A percentile compares a stretch with the other conserved stretches of the same genome.
Evolutionary conservation across 257 asterid genomes (phyloP).

Genomic region (Penstemon davidsonii): DNA sequence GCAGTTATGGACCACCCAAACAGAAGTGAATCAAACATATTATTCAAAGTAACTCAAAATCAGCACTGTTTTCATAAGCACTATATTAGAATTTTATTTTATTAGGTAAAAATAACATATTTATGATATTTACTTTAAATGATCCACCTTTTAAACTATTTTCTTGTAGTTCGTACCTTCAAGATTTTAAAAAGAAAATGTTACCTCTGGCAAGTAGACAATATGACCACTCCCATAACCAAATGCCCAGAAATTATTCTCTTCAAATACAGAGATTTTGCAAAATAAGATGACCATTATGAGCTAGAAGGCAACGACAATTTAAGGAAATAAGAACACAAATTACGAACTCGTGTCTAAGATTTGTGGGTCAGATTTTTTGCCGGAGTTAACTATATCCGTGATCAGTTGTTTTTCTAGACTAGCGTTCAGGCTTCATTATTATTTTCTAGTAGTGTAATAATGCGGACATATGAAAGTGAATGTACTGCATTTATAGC

Average conservation of each 20-base stretch:
- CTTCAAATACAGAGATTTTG: slow-evolving; percentile 6
- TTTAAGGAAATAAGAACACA: slow-evolving; percentile 3
- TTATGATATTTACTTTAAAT: slow-evolving; percentile 9
- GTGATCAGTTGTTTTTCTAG: background rate
- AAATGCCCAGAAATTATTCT: slow-evolving; percentile 13
- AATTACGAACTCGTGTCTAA: background rate
- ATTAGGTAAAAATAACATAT: background rate
- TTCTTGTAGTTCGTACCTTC: slow-evolving; percentile 1
- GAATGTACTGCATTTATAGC: slow-evolving; percentile 11
- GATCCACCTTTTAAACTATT: slow-evolving; percentile 17
- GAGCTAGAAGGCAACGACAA: slow-evolving; percentile 1
- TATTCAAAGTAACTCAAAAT: slow-evolving; percentile 12
- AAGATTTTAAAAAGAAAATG: slow-evolving; percentile 7
- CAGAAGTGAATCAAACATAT: slow-evolving; percentile 23
- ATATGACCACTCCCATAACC: slow-evolving; percentile 4
- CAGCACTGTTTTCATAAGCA: background rate
- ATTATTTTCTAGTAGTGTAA: background rate
- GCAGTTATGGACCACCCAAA: slow-evolving; percentile 20
- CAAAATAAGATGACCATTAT: slow-evolving; percentile 8
- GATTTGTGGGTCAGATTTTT: background rate
- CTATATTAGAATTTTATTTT: background rate
- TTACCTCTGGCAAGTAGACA: slow-evolving; percentile 19
- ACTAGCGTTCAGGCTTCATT: slow-evolving; percentile 6
- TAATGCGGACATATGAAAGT: background rate
- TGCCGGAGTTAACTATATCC: background rate